Evolutionary conservation across 2,329 filamentous ascomycete species (phyloP).

Genomic region (Penicillium sp.): DNA sequence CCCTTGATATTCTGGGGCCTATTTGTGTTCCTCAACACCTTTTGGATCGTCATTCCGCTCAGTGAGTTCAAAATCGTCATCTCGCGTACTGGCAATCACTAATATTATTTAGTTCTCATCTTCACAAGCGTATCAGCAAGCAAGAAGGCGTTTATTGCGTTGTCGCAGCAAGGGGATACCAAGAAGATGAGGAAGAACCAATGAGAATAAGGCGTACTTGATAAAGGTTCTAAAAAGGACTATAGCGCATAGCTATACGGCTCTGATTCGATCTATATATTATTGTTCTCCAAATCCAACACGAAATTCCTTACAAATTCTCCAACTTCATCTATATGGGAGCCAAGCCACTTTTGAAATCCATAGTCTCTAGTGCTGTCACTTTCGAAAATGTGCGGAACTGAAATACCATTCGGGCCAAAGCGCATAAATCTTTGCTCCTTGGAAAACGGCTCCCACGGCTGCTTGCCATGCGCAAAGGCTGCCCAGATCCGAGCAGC

Average conservation of each 20-base stretch:
- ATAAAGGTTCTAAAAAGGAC: too few relatives aligned
- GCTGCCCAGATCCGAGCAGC: slow-evolving; percentile 9
- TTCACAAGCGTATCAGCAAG: background rate
- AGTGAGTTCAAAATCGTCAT: background rate
- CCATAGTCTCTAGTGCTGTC: slow-evolving; percentile 3
- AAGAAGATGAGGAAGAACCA: background rate
- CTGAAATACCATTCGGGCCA: slow-evolving; percentile 6
- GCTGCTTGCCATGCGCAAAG: slow-evolving; percentile 13
- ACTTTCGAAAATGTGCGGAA: slow-evolving; percentile 1
- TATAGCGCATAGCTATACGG: too few relatives aligned
- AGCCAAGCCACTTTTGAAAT: slow-evolving; percentile 8
- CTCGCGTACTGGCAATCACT: too few relatives aligned
- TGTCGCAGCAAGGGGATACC: background rate
- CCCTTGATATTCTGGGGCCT: slow-evolving; percentile 63
- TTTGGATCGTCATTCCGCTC: slow-evolving; percentile 61
- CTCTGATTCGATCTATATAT: background rate
- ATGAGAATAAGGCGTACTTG: too few relatives aligned
- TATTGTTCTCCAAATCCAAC: slow-evolving; percentile 3
- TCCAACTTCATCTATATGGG: slow-evolving; percentile 1
- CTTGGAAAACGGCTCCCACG: slow-evolving; percentile 11
- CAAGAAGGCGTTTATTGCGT: slow-evolving; percentile 1
- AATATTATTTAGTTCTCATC: background rate
- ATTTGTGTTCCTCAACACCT: slow-evolving; percentile 61
- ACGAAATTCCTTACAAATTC: slow-evolving; percentile 1
- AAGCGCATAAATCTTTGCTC: slow-evolving; percentile 12